Conservation (phyloP, 1,284 basidiomycete species). For the Ganoderma sinense region DNA sequence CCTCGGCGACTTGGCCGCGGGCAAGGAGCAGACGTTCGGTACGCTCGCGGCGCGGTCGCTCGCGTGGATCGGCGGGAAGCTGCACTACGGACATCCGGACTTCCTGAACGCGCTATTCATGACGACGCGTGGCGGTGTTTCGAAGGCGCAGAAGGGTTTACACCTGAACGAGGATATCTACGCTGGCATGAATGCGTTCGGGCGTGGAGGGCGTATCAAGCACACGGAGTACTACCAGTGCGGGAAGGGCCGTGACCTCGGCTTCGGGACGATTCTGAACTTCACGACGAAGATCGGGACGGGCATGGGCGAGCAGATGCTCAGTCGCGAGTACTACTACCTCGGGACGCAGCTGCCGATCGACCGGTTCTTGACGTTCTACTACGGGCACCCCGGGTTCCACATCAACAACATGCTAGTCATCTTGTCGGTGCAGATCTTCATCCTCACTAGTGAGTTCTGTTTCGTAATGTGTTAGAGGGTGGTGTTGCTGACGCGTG, state of each 20-base stretch:
- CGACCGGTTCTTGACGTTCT: constrained; percentile 99
- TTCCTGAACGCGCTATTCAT: constrained; percentile 99
- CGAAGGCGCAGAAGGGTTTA: constrained; percentile 98
- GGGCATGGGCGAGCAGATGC: constrained; percentile 99
- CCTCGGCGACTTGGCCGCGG: constrained; percentile 96
- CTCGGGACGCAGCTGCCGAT: constrained; percentile 98
- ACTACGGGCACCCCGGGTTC: constrained; percentile 99
- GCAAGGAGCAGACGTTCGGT: constrained; percentile 99
- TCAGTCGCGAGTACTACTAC: constrained; percentile 99
- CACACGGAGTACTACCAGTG: constrained; percentile 99
- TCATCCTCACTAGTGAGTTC: constrained; percentile 83
- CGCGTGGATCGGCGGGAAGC: constrained; percentile 97
- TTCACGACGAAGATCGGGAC: constrained; percentile 99
- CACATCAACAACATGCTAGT: constrained; percentile 99
- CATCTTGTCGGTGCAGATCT: constrained; percentile 93
- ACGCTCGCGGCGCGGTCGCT: constrained; percentile 94
- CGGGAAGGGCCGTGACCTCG: constrained; percentile 98
- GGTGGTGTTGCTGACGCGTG: constrained; percentile 16
- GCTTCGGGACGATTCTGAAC: constrained; percentile 98
- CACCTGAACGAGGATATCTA: constrained; percentile 99
- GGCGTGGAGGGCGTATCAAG: constrained; percentile 97
- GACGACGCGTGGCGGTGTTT: constrained; percentile 98
- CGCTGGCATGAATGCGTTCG: constrained; percentile 98
- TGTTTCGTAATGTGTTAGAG: not conserved
- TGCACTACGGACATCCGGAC: constrained; percentile 99